Base-by-base conservation (phyloP, 2,329 filamentous ascomycete genomes). In the Cyphellophora europaea region DNA sequence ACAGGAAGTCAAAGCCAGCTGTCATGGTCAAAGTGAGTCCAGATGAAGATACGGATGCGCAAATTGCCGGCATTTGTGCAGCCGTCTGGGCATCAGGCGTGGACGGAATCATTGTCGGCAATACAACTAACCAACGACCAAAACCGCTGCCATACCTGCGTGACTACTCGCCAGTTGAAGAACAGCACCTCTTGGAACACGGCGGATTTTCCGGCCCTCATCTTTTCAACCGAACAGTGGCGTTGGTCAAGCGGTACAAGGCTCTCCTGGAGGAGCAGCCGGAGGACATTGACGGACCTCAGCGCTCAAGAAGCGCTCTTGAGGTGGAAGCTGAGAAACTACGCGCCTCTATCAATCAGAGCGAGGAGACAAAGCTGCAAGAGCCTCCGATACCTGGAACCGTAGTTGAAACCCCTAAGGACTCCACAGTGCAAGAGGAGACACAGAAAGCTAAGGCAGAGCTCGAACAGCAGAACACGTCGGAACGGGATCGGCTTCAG, bases 1-100 rank as follows among this genome's bases (percentile, higher is more conserved):
- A 82, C 17, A 71, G 88, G 47, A 81, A 75, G 55, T 74, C 70
- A 1, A 83, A 80, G 52, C 85, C 84, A 1, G 77, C 69, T 38
- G 85, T 98, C 38, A 94, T 98, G 85, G 91, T 98, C 51, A 98
- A 98, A 66, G 89, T 98, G 13, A 93, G 85, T 40, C 91, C 91
- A 0, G 91, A 98, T 50, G 91, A 96, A 62, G 86, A 95, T 55
- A 77, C 81, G 13, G 78, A 87, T 34, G 67, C 77, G 37, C 87
- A 98, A 56, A 75, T 98, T 42, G 72, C 79, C 27, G 91, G 88
- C 6, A 93, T 98, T 37, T 89, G 86, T 41, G 75, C 87, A 49
- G 88, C 88, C 0, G 79, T 94, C 10, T 82, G 77, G 67, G 68
- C 69, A 47, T 86, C 83, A 41, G 88, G 88, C 5, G 88, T 96